phyloP scores from a whole-genome alignment of 192 early-diverging fungal genomes.

The Coemansia guatemalensis region DNA sequence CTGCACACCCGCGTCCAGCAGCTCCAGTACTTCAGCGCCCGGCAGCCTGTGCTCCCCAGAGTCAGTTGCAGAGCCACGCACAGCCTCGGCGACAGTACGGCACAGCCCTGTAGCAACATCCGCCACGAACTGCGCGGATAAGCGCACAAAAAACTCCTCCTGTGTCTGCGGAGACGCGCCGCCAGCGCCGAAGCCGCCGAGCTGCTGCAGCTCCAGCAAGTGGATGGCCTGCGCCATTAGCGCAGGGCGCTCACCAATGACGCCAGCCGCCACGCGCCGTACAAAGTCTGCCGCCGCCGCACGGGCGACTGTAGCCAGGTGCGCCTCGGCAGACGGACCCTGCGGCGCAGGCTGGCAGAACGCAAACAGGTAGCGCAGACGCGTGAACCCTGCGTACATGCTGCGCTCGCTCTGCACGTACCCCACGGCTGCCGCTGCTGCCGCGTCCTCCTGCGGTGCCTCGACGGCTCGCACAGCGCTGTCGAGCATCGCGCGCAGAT shows the following conservation, averaged over 20 bases:
- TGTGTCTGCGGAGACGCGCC: conserved; percentile 9
- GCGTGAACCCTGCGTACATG: conserved; percentile 35
- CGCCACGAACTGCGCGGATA: conserved; percentile 25
- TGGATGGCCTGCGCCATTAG: conserved; percentile 31
- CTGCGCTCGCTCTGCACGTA: conserved; percentile 22
- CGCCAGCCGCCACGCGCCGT: conserved; percentile 14
- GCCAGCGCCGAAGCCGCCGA: conserved; percentile 15
- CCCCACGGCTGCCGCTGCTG: conserved; percentile 3
- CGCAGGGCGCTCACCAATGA: conserved; percentile 14
- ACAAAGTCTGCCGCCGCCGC: conserved; percentile 22
- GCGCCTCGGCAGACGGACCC: conserved; percentile 9
- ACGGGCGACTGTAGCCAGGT: conserved; percentile 9
- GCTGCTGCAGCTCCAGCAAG: conserved; percentile 45
- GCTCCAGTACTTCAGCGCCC: conserved; percentile 19
- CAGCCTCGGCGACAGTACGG: background rate
- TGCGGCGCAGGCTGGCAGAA: conserved; percentile 14
- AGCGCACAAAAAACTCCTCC: conserved; percentile 10
- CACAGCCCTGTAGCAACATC: conserved; percentile 21
- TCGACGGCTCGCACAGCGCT: conserved; percentile 29
- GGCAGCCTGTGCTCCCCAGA: conserved; percentile 1
- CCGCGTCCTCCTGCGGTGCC: background rate
- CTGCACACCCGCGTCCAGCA: too few relatives aligned
- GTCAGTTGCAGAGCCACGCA: background rate
- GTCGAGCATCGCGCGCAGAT: conserved; percentile 37
- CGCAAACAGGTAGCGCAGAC: conserved; percentile 44